These are phyloP conservation scores for Suhomyces coccinellae DNA, from an alignment of 1,139 yeast genomes.

Conservation along the genomic window DNA sequence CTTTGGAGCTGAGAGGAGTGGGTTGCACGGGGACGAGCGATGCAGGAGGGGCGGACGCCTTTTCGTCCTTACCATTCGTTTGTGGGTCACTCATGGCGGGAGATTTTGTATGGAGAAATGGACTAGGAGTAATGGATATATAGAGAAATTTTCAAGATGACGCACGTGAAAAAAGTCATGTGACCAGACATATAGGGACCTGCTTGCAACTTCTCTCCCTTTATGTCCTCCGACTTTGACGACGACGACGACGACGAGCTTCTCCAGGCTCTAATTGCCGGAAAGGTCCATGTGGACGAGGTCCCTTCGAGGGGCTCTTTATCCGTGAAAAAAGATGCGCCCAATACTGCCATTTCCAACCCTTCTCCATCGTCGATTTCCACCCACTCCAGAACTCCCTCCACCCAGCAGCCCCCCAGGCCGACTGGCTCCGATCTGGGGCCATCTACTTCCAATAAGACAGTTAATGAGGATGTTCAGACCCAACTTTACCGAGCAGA, in stretches of 20 bases:
- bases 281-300: conserved; percentile 12
- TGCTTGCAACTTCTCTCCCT: background rate
- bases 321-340: background rate
- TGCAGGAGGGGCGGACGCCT: conserved; percentile 53
- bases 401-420: background rate
- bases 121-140: background rate
- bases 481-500: conserved; percentile 49
- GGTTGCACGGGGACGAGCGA: conserved; percentile 86
- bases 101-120: background rate
- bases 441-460: background rate
- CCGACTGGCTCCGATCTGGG: background rate
- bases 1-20: conserved; percentile 73
- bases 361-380: background rate
- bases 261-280: conserved; percentile 21
- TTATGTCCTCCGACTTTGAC: conserved; percentile 32
- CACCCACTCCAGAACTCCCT: background rate
- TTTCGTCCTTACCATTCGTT: conserved; percentile 21
- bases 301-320: background rate
- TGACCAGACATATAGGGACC: background rate
- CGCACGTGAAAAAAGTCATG: conserved; percentile 8
- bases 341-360: background rate
- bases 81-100: conserved; percentile 9
- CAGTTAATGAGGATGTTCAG: conserved; percentile 15
- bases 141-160: conserved; percentile 9
- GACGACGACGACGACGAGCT: conserved; percentile 46